Evolutionary conservation across 208 protist genomes (phyloP), one percentile per base, ranked within the genome.

Genomic region (Trypanosoma congolense): DNA sequence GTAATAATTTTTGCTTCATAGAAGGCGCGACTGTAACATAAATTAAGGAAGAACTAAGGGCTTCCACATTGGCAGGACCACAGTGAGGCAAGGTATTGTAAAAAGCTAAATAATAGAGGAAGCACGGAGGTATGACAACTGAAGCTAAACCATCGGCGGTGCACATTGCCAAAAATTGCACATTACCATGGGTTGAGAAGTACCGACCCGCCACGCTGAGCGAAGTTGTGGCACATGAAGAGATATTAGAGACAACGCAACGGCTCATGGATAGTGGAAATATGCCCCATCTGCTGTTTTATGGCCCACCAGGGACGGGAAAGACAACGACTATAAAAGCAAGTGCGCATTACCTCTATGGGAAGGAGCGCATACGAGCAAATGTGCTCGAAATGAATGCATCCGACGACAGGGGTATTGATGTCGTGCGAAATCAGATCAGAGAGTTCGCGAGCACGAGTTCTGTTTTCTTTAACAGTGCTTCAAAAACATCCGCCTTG

Each of bases 391-490:
- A 98, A 60, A 85, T 99, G 53, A 99, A 99, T 66, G 98, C 98
- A 8, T 99, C 97, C 0, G 98, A 99, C 65, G 97, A 99, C 46
- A 83, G 98, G 31, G 97, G 97, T 56, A 99, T 99, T 53, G 90
- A 97, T 63, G 95, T 99, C 3, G 97, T 99, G 19, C 85, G 98
- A 48, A 77, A 99, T 16, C 79, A 99, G 67, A 97, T 99, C 35
- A 98, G 98, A 56, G 80, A 93, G 36, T 99, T 99, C 78, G 95
- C 97, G 12, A 96, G 87, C 51, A 99, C 97, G 24, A 75, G 85
- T 29, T 96, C 90, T 33, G 92, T 99, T 49, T 98, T 98, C 62
- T 85, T 77, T 24, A 61, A 73, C 41, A 35, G 2, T 19, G 16
- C 33, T 28, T 31, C 46, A 30, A 42, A 24, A 53, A 30, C 49